Percentiles rank a stretch among this genome's conserved stretches.
These are phyloP conservation scores for Cryptococcus sp. DNA, from an alignment of 1,284 basidiomycete species.

Conservation along the genomic window DNA sequence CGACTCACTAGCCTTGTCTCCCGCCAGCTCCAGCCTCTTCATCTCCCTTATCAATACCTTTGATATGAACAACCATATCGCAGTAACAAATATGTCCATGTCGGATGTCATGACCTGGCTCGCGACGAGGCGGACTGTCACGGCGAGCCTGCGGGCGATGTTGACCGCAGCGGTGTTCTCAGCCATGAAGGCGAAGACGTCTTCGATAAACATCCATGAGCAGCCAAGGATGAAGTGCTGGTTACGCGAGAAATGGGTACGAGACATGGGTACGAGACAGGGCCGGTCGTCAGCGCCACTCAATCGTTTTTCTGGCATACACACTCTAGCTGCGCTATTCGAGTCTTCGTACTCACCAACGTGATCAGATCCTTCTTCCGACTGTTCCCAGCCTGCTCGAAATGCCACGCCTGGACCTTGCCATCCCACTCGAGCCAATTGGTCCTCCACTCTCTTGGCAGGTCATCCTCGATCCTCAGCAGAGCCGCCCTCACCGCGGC, in stretches of 20 bases:
- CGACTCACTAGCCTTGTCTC: conserved; percentile 23
- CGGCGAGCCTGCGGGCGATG: conserved; percentile 30
- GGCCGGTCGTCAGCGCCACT: too few relatives aligned
- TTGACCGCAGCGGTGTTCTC: conserved; percentile 34
- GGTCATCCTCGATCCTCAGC: conserved; percentile 29
- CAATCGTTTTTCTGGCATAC: too few relatives aligned
- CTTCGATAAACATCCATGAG: conserved; percentile 45
- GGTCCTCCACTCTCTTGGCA: conserved; percentile 34
- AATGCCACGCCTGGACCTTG: conserved; percentile 30
- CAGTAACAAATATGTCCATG: conserved; percentile 39
- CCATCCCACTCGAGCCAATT: conserved; percentile 40
- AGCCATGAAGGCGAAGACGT: conserved; percentile 34
- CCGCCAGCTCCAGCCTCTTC: conserved; percentile 31
- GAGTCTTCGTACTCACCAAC: conserved; percentile 38
- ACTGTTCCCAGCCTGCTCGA: conserved; percentile 1
- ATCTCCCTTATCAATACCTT: conserved; percentile 41
- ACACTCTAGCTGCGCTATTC: too few relatives aligned
- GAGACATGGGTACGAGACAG: too few relatives aligned
- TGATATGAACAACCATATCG: conserved; percentile 38
- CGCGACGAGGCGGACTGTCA: conserved; percentile 14
- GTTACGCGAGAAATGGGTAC: too few relatives aligned
- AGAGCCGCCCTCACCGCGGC: conserved; percentile 29
- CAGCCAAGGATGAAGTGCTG: conserved; percentile 43
- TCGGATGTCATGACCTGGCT: conserved; percentile 19
- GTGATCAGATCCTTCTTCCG: conserved; percentile 25